Evolutionary conservation across 2,329 filamentous ascomycete species (phyloP), one percentile per base, ranked within the genome.

Genomic region (Trichoderma pleuroti): DNA sequence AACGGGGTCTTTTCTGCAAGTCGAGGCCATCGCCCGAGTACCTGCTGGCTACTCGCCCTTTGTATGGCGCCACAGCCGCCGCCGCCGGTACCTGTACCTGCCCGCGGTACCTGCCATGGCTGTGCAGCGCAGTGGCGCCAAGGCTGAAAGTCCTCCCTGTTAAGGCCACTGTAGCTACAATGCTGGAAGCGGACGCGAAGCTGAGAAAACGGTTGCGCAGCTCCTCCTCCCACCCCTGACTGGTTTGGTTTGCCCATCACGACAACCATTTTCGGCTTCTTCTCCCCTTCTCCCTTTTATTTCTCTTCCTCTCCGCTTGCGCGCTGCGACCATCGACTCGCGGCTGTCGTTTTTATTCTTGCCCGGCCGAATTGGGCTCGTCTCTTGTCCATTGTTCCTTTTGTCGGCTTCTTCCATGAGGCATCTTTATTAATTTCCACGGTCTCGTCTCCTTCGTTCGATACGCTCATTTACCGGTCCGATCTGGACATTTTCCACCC

Each of bases 101-200:
- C 24, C 26, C 18, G 14, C 21, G 14, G 34, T 42, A 49, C 64
- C 9, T n/a, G 14, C 12, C 36, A 71, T 71, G 69, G 69, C 69
- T 42, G 69, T 71, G 69, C 69, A 71, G 16, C 18, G 32, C 42
- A n/a, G 67, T 70, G 67, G 67, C 67, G 67, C 46, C 59, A 62
- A 70, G 67, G 57, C 57, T 62, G 67, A 57, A 54, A 30, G 42
- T 39, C 24, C 65, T 36, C 65, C 65, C n/a, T 46, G 76, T 78
- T 79, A 72, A 81, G 79, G 79, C 79, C 79, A 80, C 78, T 80
- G 78, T 80, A 80, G 78, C 79, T 80, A 80, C 79, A 80, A 77
- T 76, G 79, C 76, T 74, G 74, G 64, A 42, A 52, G 30, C 70
- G 69, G 39, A 61, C 63, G 70, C 59, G 64, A 59, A 71, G 70